These are phyloP conservation scores for Claviceps humidiphila DNA, from an alignment of 2,329 filamentous ascomycete species.

Conservation along the genomic window DNA sequence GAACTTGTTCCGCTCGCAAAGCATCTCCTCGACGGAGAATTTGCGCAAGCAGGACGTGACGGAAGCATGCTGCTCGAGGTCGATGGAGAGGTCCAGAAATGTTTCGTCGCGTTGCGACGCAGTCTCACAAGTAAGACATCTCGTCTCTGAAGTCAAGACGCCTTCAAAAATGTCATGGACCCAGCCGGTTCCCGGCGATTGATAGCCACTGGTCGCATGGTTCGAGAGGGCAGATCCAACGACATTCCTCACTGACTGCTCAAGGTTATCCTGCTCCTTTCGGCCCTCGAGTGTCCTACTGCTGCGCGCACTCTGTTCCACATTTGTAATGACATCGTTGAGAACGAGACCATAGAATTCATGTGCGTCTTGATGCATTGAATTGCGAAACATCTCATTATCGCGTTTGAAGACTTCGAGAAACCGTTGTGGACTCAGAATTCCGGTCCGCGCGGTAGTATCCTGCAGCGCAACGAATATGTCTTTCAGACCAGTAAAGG, in stretches of 20 bases:
- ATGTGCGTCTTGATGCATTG: conserved; percentile 97
- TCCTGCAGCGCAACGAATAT: conserved; percentile 86
- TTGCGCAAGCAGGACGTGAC: conserved; percentile 91
- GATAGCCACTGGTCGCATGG: conserved; percentile 26
- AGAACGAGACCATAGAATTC: conserved; percentile 90
- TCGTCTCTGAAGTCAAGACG: conserved; percentile 85
- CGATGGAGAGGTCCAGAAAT: conserved; percentile 90
- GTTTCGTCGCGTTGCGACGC: conserved; percentile 90
- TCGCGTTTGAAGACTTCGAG: conserved; percentile 86
- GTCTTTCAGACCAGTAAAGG: conserved; percentile 90
- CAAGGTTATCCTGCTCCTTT: conserved; percentile 28
- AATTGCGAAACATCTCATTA: conserved; percentile 93
- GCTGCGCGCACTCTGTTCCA: conserved; percentile 71
- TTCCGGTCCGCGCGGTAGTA: conserved; percentile 69
- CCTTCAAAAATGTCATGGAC: conserved; percentile 97
- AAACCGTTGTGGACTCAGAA: conserved; percentile 84
- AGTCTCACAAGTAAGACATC: conserved; percentile 92
- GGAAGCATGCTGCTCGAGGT: conserved; percentile 87
- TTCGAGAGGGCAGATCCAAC: conserved; percentile 21
- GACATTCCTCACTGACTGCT: conserved; percentile 35
- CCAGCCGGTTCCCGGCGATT: conserved; percentile 63
- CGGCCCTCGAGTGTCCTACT: conserved; percentile 37
- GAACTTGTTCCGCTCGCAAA: conserved; percentile 97
- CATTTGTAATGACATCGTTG: conserved; percentile 91
- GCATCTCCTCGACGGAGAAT: conserved; percentile 96